Evolutionary conservation across 2,329 filamentous ascomycete genomes (phyloP).

Genomic region (Botrytis cinerea): DNA sequence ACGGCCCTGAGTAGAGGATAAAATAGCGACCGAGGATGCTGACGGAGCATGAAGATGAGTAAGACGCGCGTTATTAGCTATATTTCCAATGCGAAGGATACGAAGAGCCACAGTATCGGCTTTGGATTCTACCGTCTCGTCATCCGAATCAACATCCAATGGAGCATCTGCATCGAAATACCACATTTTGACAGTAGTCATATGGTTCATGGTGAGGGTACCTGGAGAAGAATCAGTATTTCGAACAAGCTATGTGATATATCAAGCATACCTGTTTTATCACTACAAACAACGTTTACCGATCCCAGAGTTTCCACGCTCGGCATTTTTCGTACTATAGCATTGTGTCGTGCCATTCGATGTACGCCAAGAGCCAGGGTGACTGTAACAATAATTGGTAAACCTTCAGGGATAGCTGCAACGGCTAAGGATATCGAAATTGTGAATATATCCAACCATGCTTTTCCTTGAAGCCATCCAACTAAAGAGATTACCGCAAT

Average conservation of each 20-base stretch:
- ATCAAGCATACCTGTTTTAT: constrained; percentile 74
- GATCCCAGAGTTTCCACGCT: constrained; percentile 97
- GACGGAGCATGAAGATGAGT: constrained; percentile 71
- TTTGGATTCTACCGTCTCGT: constrained; percentile 55
- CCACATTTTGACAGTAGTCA: constrained; percentile 98
- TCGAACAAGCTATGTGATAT: constrained; percentile 8
- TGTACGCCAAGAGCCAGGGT: constrained; percentile 93
- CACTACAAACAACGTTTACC: constrained; percentile 99
- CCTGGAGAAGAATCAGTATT: constrained; percentile 50
- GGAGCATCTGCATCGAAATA: constrained; percentile 70
- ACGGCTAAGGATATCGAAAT: constrained; percentile 97
- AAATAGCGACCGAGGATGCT: constrained; percentile 71
- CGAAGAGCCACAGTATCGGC: constrained; percentile 75
- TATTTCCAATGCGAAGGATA: constrained; percentile 88
- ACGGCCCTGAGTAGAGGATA: constrained; percentile 76
- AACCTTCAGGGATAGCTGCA: constrained; percentile 90
- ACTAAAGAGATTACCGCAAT: constrained; percentile 92
- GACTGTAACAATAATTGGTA: constrained; percentile 97
- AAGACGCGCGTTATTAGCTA: constrained; percentile 90
- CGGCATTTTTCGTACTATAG: constrained; percentile 92
- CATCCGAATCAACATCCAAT: constrained; percentile 52
- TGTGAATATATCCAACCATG: constrained; percentile 90
- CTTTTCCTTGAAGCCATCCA: constrained; percentile 86
- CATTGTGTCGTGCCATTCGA: constrained; percentile 92
- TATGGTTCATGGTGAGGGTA: constrained; percentile 95